phyloP scores from a whole-genome alignment of 768 basidiomycete genomes.

The Phaeolepiota aurea region DNA sequence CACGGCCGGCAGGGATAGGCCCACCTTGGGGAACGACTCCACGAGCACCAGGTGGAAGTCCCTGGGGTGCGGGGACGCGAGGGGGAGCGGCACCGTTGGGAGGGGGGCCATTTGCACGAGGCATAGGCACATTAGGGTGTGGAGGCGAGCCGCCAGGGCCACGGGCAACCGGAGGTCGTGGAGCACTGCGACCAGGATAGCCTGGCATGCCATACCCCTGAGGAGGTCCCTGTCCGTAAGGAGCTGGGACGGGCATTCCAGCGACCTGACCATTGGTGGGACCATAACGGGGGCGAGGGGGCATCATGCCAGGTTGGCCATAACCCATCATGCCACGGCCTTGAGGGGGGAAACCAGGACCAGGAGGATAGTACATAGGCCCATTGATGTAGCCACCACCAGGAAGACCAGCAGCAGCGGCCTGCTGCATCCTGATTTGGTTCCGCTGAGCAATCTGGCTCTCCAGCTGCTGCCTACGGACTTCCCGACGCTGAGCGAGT shows the following conservation, averaged over 20 bases:
- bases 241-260: conserved; percentile 69
- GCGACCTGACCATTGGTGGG: conserved; percentile 65
- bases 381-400: conserved; percentile 71
- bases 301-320: conserved; percentile 79
- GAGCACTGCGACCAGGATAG: conserved; percentile 52
- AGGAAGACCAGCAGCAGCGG: conserved; percentile 79
- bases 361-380: conserved; percentile 83
- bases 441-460: conserved; percentile 98
- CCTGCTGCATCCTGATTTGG: conserved; percentile 95
- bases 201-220: conserved; percentile 67
- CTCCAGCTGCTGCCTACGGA: conserved; percentile 96
- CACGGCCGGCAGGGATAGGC: conserved; percentile 19
- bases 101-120: conserved; percentile 57
- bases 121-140: conserved; percentile 50
- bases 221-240: conserved; percentile 67
- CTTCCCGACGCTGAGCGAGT: conserved; percentile 95
- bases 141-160: conserved; percentile 68
- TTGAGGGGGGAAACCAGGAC: conserved; percentile 77
- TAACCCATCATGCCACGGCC: conserved; percentile 76
- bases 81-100: conserved; percentile 44
- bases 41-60: conserved; percentile 24
- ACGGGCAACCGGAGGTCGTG: conserved; percentile 57
- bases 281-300: conserved; percentile 83
- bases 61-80: conserved; percentile 41
- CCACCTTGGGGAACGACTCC: conserved; percentile 24